These are phyloP conservation scores for Phytophthora chlamydospora DNA, from an alignment of 352 stramenopile species.

Conservation along the genomic window DNA sequence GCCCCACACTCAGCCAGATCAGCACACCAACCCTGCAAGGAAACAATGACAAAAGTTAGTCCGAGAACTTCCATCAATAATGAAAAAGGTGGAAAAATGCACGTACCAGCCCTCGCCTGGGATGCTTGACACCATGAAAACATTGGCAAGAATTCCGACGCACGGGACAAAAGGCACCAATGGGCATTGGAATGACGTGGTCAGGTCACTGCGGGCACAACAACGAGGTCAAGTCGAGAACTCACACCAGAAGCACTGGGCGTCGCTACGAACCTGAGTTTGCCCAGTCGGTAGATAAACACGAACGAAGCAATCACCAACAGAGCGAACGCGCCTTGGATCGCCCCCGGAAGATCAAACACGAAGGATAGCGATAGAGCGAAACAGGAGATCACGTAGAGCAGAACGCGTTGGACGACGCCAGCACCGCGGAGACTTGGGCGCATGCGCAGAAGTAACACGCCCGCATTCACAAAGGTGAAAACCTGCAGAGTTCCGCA, in stretches of 20 bases:
- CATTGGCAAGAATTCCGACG: slow-evolving; percentile 66
- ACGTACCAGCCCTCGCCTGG: slow-evolving; percentile 61
- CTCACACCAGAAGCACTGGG: too few relatives aligned
- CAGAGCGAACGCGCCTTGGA: slow-evolving; percentile 43
- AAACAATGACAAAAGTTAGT: slow-evolving; percentile 10
- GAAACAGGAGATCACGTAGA: slow-evolving; percentile 69
- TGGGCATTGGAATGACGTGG: slow-evolving; percentile 64
- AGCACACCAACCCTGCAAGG: slow-evolving; percentile 65
- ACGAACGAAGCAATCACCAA: slow-evolving; percentile 50
- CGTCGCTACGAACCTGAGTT: slow-evolving; percentile 46
- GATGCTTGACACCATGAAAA: slow-evolving; percentile 73
- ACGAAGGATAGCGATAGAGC: slow-evolving; percentile 72
- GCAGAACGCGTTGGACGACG: slow-evolving; percentile 57
- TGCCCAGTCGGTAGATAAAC: slow-evolving; percentile 62
- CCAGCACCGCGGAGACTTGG: slow-evolving; percentile 39
- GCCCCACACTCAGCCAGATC: slow-evolving; percentile 69
- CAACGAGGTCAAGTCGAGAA: neutral
- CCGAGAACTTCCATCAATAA: neutral
- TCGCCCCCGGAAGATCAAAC: slow-evolving; percentile 60
- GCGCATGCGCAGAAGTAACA: slow-evolving; percentile 83
- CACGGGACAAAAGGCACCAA: slow-evolving; percentile 64
- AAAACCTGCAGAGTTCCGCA: slow-evolving; percentile 92
- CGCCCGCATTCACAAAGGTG: slow-evolving; percentile 93
- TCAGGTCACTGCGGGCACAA: slow-evolving; percentile 18
- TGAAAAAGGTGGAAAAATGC: neutral